Conservation (phyloP, 345 rosid genomes). For the Erysimum cheiranthoides region DNA sequence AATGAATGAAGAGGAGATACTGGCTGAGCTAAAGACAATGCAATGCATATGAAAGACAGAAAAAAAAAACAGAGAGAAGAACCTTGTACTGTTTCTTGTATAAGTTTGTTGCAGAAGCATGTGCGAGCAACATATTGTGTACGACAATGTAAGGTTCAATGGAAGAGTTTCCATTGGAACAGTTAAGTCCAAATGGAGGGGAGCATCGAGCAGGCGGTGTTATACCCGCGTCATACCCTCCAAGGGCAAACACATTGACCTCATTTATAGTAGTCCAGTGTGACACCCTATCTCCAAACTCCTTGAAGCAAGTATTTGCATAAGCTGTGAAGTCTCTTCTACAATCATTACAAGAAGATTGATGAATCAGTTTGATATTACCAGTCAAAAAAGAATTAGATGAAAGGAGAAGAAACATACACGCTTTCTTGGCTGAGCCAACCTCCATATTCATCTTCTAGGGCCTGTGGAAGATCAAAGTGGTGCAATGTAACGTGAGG, state of each 20-base stretch:
- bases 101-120: slow-evolving; percentile 63
- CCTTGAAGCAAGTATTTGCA: slow-evolving; percentile 52
- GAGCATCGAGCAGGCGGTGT: slow-evolving; percentile 90
- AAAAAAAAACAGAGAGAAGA: slow-evolving; percentile 7
- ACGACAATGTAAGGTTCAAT: slow-evolving; percentile 82
- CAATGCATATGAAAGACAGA: not conserved
- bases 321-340: slow-evolving; percentile 73
- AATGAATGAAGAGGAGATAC: slow-evolving; percentile 19
- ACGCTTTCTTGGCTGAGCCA: slow-evolving; percentile 62
- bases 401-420: slow-evolving; percentile 45
- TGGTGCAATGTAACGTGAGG: slow-evolving; percentile 65
- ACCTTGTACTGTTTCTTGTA: slow-evolving; percentile 84
- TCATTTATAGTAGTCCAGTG: slow-evolving; percentile 89
- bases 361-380: not conserved
- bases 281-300: slow-evolving; percentile 86
- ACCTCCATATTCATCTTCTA: slow-evolving; percentile 80
- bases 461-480: slow-evolving; percentile 66
- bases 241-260: slow-evolving; percentile 70
- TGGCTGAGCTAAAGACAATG: not conserved
- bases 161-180: slow-evolving; percentile 74
- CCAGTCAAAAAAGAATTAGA: not conserved
- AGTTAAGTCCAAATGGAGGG: slow-evolving; percentile 58
- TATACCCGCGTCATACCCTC: slow-evolving; percentile 82
- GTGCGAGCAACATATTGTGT: slow-evolving; percentile 73
- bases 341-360: slow-evolving; percentile 27